These are phyloP conservation scores for Russula sp. DNA, from an alignment of 768 basidiomycete genomes.

Conservation along the genomic window DNA sequence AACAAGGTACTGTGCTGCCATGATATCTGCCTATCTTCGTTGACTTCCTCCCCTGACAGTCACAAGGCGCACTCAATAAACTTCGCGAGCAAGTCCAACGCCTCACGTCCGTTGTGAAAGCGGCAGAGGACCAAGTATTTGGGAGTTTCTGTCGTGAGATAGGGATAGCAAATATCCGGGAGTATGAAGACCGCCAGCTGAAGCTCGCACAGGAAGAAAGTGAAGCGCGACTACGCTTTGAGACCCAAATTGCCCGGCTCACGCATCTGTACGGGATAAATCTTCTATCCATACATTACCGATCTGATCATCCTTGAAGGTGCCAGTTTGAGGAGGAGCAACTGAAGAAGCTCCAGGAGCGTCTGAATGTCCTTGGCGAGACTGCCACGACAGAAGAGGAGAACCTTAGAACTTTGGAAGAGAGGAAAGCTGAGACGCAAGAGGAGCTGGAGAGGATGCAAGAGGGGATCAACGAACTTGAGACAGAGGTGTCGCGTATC, in stretches of 20 bases:
- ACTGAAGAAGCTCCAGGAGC: slow-evolving; percentile 53
- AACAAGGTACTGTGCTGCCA: slow-evolving; percentile 46
- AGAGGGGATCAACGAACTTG: slow-evolving; percentile 45
- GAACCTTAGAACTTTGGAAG: slow-evolving; percentile 46
- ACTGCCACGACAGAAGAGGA: slow-evolving; percentile 45
- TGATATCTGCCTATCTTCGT: not conserved
- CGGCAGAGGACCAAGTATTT: slow-evolving; percentile 78
- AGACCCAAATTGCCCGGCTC: slow-evolving; percentile 80
- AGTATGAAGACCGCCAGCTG: slow-evolving; percentile 89
- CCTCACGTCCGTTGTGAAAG: slow-evolving; percentile 53
- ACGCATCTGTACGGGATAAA: slow-evolving; percentile 63
- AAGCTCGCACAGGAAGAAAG: slow-evolving; percentile 84
- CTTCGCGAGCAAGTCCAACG: slow-evolving; percentile 49
- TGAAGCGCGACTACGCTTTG: slow-evolving; percentile 72
- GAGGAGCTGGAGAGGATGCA: slow-evolving; percentile 55
- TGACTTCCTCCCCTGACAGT: slow-evolving; percentile 33
- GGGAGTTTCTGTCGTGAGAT: slow-evolving; percentile 71
- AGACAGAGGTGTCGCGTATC: slow-evolving; percentile 52
- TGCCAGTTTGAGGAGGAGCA: slow-evolving; percentile 78
- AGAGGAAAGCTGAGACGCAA: slow-evolving; percentile 47
- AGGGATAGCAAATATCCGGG: slow-evolving; percentile 72
- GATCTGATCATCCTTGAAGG: slow-evolving; percentile 34
- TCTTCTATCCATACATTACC: not conserved
- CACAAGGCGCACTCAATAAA: slow-evolving; percentile 42
- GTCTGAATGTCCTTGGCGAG: slow-evolving; percentile 48